A percentile compares a stretch with the other conserved stretches of the same genome.
phyloP scores from a whole-genome alignment of 1,139 yeast genomes.

The Yamadazyma conglobata region DNA sequence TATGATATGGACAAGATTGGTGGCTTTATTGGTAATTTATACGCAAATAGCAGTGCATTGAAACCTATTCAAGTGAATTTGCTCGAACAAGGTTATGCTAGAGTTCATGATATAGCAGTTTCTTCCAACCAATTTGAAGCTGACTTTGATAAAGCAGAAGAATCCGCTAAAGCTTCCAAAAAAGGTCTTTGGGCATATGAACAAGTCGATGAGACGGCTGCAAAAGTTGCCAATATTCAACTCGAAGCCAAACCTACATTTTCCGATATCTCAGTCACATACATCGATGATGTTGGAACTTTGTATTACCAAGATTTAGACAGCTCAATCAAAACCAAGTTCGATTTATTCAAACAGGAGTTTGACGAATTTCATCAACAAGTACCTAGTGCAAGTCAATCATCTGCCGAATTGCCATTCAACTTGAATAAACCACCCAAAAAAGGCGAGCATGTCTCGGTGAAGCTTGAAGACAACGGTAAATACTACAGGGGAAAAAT shows the following conservation, averaged over 20 bases:
- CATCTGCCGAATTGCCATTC: constrained; percentile 45
- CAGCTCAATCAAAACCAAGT: constrained; percentile 29
- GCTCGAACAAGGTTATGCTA: constrained; percentile 61
- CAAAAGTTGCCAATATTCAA: constrained; percentile 24
- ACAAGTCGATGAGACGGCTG: constrained; percentile 22
- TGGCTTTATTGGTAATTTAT: constrained; percentile 74
- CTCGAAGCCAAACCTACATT: constrained; percentile 45
- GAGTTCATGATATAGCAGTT: constrained; percentile 65
- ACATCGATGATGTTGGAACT: constrained; percentile 45
- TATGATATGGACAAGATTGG: constrained; percentile 75
- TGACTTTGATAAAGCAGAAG: constrained; percentile 61
- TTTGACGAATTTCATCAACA: constrained; percentile 46
- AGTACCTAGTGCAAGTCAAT: constrained; percentile 34
- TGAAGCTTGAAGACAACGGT: constrained; percentile 50
- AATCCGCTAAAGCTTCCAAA: constrained; percentile 50
- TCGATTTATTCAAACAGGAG: constrained; percentile 42
- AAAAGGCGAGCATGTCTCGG: constrained; percentile 59
- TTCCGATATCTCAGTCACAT: constrained; percentile 61
- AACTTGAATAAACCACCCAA: constrained; percentile 46
- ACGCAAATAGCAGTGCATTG: constrained; percentile 44
- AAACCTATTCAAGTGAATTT: constrained; percentile 61
- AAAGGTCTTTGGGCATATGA: constrained; percentile 68
- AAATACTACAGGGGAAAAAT: constrained; percentile 63
- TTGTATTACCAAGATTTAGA: constrained; percentile 52
- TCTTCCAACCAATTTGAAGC: constrained; percentile 52